Evolutionary conservation across 768 basidiomycete genomes (phyloP), one percentile per base, ranked within the genome.

Genomic region (Paxillus involutus): DNA sequence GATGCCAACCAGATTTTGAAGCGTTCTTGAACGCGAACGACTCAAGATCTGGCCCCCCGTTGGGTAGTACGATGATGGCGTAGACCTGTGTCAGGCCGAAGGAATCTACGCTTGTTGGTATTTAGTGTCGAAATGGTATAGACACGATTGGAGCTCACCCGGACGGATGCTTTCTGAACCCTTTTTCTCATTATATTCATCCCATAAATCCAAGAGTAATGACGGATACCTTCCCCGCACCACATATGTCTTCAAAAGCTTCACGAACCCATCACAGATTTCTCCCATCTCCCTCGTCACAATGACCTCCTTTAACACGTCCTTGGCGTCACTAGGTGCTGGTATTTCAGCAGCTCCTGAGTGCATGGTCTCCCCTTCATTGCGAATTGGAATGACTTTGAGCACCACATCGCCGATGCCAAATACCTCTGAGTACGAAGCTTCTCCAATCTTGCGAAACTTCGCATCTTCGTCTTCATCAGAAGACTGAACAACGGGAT

Each of bases 401-500:
- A 95, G 77, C n/a, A 95, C 94, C 33, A 95, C 83, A 59, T 89
- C 83, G 3, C 88, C 88, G 47, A 94, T 87, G 8, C 89, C 89
- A 69, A 92, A 99, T 29, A 99, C 97, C 66, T 99, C 97, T 0
- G 93, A 96, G 70, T 89, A 99, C 46, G 90, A 92, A 7, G 97
- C 97, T 73, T 99, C 97, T 40, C 96, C 96, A 44, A 98, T 86
- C 71, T 99, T 99, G 59, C 73, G 77, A 71, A 94, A 93, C 6
- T 52, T 69, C 21, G 70, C 55, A 56, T 72, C 59, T 60, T 60
- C 71, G 60, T 55, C 62, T 35, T 63, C 59, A 30, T 60, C 57
- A 10, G 65, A 63, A 41, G 70, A 68, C 44, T 66, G 73, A n/a
- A 89, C 79, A 50, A 89, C 75, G 3, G 84, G 80, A 62, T 91